phyloP scores from a whole-genome alignment of 805 yeast genomes.

The Millerozyma acaciae region DNA sequence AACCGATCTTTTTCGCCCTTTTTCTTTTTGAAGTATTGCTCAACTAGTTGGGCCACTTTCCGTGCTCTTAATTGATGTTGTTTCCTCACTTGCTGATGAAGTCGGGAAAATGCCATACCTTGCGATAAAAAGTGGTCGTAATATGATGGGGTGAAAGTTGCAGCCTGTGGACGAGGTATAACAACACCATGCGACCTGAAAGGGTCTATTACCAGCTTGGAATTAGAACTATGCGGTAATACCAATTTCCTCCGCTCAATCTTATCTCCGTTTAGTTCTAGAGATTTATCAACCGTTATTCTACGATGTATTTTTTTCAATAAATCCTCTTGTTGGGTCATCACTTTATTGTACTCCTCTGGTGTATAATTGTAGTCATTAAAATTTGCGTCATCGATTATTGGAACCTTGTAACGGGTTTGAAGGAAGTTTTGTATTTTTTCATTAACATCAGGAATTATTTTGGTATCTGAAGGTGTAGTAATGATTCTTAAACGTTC shows the following conservation, averaged over 20 bases:
- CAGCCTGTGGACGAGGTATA: conserved; percentile 42
- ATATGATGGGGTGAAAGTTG: conserved; percentile 44
- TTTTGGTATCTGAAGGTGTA: conserved; percentile 9
- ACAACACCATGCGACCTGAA: conserved; percentile 42
- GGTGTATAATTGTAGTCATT: conserved; percentile 28
- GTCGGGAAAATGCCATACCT: conserved; percentile 64
- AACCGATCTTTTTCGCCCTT: conserved; percentile 86
- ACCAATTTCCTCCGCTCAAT: conserved; percentile 44
- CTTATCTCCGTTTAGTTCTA: conserved; percentile 44
- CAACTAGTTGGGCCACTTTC: conserved; percentile 77
- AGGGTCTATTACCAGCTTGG: conserved; percentile 42
- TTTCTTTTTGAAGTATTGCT: conserved; percentile 78
- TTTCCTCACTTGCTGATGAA: conserved; percentile 62
- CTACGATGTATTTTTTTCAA: conserved; percentile 43
- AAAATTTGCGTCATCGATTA: conserved; percentile 33
- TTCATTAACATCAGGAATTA: conserved; percentile 24
- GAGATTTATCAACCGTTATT: conserved; percentile 30
- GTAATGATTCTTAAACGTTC: conserved; percentile 23
- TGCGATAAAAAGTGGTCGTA: conserved; percentile 76
- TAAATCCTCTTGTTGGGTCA: conserved; percentile 51
- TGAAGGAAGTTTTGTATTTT: conserved; percentile 25
- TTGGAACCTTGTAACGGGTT: conserved; percentile 28
- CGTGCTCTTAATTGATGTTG: conserved; percentile 64
- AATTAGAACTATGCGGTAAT: conserved; percentile 38
- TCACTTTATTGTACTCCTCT: conserved; percentile 58